Conservation (phyloP, 2,329 filamentous ascomycete genomes). For the Monosporascus ibericus region DNA sequence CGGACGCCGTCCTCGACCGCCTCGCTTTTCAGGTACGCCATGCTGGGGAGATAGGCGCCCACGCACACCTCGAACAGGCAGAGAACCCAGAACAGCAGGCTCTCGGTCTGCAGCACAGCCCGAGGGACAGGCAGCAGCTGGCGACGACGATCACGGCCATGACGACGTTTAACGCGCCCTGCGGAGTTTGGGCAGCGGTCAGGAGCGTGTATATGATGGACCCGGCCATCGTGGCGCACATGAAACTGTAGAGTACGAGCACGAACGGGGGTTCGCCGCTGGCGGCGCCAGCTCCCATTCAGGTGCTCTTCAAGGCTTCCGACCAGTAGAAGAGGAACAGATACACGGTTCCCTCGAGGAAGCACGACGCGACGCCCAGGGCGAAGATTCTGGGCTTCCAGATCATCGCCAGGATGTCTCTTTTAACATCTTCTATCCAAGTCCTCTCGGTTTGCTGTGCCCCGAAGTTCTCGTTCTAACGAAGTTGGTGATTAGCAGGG, state of each 20-base stretch:
- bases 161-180: background rate
- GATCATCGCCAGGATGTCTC: constrained; percentile 1
- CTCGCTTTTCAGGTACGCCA: constrained; percentile 43
- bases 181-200: background rate
- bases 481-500: constrained; percentile 1
- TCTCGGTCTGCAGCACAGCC: constrained; percentile 33
- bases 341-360: constrained; percentile 58
- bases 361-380: constrained; percentile 45
- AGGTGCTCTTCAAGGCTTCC: constrained; percentile 42
- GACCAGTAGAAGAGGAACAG: constrained; percentile 60
- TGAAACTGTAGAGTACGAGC: constrained; percentile 24
- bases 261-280: constrained; percentile 23
- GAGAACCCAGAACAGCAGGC: constrained; percentile 47
- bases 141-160: constrained; percentile 26
- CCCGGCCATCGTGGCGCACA: constrained; percentile 23
- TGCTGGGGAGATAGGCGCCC: constrained; percentile 51
- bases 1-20: constrained; percentile 43
- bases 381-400: constrained; percentile 30
- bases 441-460: too few species aligned
- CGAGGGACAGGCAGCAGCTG: constrained; percentile 34
- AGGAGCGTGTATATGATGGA: constrained; percentile 29
- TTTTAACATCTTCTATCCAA: background rate
- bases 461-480: constrained; percentile 22
- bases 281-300: constrained; percentile 11
- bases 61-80: constrained; percentile 52